Evolutionary conservation across 768 basidiomycete genomes (phyloP), one percentile per base, ranked within the genome.

Genomic region (Podaxis sp.): DNA sequence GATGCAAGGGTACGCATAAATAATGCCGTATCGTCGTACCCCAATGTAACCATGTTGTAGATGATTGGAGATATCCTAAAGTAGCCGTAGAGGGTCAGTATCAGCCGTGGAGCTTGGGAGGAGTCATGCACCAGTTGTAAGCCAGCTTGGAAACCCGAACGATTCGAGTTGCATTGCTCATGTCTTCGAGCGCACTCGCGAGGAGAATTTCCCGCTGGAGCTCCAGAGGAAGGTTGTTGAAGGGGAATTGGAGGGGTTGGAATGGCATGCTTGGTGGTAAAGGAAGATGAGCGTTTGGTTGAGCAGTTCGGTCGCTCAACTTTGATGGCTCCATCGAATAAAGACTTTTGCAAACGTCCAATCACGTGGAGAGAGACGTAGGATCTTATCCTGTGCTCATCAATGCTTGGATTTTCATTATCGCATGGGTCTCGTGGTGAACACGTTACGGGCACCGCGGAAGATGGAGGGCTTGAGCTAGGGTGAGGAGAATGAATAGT

Each of bases 171-270:
- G 74, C 73, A 46, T 66, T 72, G 38, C 64, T 64, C 12, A 61
- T 70, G 51, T 76, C 67, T 11, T 67, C 57, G 12, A 64, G 51
- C n/a, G 74, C 78, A 22, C 77, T 73, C 10, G 67, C 65, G 26
- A 74, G 66, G 62, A 80, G 76, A 61, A 80, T 76, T 60, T 76
- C 72, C 20, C 76, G 73, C 62, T 80, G 76, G 11, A 80, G 74
- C 58, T 80, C 79, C 28, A 71, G 64, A 24, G 79, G 79, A 51
- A 80, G 76, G 48, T 69, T 55, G 58, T 66, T 69, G 70, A 77
- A 68, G 53, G 66, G 73, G 49, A 75, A 74, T 28, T 60, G 50
- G 37, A 36, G 60, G 52, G 60, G 55, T 58, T 64, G 24, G 20
- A 67, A 50, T 54, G 65, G 66, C 65, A 66, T 68, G 58, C 57